phyloP scores from a whole-genome alignment of 345 rosid species.

The Eucalyptus sp. region DNA sequence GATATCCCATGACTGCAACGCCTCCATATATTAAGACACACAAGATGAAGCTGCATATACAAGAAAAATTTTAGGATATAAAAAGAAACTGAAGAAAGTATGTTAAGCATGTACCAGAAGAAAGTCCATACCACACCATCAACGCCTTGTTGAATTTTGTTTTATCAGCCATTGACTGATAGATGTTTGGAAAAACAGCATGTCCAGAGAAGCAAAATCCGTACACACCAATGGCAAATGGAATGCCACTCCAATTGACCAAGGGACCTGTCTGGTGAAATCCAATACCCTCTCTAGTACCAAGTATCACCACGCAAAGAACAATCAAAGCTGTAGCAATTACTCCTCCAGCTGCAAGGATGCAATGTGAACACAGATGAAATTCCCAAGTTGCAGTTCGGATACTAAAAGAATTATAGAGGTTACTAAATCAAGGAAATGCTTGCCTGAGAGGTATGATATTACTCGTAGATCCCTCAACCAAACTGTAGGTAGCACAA shows the following conservation, averaged over 20 bases:
- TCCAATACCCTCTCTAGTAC: constrained; percentile 50
- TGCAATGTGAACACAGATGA: neutral
- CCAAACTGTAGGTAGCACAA: constrained; percentile 85
- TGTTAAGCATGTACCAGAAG: neutral
- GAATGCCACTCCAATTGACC: constrained; percentile 77
- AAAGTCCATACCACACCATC: constrained; percentile 30
- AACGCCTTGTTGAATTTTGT: constrained; percentile 58
- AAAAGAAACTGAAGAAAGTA: neutral
- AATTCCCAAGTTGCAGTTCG: neutral
- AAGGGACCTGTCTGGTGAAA: constrained; percentile 60
- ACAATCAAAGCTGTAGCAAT: constrained; percentile 50
- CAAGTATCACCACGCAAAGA: constrained; percentile 47
- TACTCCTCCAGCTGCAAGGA: constrained; percentile 73
- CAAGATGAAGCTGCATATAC: constrained; percentile 50
- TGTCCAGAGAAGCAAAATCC: constrained; percentile 84
- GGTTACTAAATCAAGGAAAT: neutral
- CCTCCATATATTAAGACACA: constrained; percentile 62
- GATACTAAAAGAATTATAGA: neutral
- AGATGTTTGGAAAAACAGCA: constrained; percentile 87
- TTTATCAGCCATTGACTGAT: constrained; percentile 97
- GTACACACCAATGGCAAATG: constrained; percentile 75
- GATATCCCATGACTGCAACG: constrained; percentile 70
- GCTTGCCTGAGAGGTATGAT: constrained; percentile 80
- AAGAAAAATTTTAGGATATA: neutral
- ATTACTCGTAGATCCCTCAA: constrained; percentile 66